A percentile compares a stretch with the other conserved stretches of the same genome.
These are phyloP conservation scores for Maudiozyma pseudohumilis DNA, from an alignment of 805 yeast genomes.

Conservation along the genomic window DNA sequence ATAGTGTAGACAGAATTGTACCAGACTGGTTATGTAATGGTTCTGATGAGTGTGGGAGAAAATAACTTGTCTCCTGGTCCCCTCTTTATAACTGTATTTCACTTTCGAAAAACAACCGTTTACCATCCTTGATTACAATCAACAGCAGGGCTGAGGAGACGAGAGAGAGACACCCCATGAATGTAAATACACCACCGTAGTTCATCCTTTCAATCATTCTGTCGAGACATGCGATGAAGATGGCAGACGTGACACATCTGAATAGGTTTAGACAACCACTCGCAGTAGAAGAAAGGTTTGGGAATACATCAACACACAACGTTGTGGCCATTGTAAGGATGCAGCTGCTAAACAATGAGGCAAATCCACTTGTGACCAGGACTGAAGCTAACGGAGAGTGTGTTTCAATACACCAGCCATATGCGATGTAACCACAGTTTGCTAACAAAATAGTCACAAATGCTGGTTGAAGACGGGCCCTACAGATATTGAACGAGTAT, in stretches of 20 bases:
- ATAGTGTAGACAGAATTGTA: too few relatives aligned
- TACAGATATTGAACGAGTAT: conserved; percentile 42
- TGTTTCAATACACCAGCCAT: conserved; percentile 64
- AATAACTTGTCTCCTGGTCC: background rate
- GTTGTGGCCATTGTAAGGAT: conserved; percentile 52
- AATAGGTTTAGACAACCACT: conserved; percentile 62
- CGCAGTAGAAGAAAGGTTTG: conserved; percentile 61
- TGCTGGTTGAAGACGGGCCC: conserved; percentile 43
- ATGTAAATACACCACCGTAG: conserved; percentile 67
- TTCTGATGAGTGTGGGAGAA: background rate
- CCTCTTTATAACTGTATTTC: background rate
- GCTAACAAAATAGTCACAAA: conserved; percentile 35
- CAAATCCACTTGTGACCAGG: conserved; percentile 45
- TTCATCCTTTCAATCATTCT: conserved; percentile 49
- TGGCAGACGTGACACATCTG: conserved; percentile 65
- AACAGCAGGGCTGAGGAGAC: conserved; percentile 17
- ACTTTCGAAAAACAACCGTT: conserved; percentile 22
- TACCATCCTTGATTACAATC: conserved; percentile 27
- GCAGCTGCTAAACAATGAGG: conserved; percentile 50
- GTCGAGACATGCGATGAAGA: conserved; percentile 55
- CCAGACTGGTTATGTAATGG: too few relatives aligned
- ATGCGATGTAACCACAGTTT: conserved; percentile 36
- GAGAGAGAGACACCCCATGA: conserved; percentile 44
- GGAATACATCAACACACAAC: conserved; percentile 62
- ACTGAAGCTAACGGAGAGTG: conserved; percentile 43